Evolutionary conservation across 75 land plant species (phyloP).

Genomic region (Selaginella tamariscina): DNA sequence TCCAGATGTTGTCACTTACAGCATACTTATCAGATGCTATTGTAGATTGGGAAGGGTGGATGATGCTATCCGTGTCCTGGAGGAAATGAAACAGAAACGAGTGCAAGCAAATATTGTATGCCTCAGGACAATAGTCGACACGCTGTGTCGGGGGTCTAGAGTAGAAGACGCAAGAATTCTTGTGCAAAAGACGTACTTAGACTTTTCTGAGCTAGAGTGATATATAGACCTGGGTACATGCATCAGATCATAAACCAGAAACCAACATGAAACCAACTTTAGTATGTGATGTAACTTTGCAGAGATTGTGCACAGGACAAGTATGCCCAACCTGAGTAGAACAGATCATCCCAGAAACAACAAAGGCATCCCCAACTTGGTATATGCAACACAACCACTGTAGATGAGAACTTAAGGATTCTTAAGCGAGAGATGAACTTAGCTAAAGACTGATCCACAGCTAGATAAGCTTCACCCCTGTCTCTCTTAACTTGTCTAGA

Average conservation of each 20-base stretch:
- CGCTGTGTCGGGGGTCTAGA: not conserved
- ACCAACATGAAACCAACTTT: no score
- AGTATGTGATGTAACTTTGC: no score
- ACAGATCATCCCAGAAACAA: no score
- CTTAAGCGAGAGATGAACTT: not conserved
- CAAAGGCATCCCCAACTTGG: no score
- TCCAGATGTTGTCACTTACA: not conserved
- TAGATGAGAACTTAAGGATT: not conserved
- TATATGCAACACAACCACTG: no score
- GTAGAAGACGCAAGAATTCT: not conserved
- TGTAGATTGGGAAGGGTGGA: not conserved
- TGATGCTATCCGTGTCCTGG: not conserved
- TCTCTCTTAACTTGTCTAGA: not conserved
- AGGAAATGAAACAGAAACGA: not conserved
- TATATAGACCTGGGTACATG: no score
- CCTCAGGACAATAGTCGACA: not conserved
- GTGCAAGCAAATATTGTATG: not conserved
- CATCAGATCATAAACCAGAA: no score
- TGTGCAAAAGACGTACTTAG: not conserved
- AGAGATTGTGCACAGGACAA: no score
- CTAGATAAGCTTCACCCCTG: constrained; percentile 1
- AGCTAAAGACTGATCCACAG: no score
- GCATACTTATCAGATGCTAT: not conserved
- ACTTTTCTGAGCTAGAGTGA: no score
- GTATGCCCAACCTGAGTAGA: no score